Evolutionary conservation across 2,329 filamentous ascomycete species (phyloP).

Genomic region (Ceratocystis colombiana): DNA sequence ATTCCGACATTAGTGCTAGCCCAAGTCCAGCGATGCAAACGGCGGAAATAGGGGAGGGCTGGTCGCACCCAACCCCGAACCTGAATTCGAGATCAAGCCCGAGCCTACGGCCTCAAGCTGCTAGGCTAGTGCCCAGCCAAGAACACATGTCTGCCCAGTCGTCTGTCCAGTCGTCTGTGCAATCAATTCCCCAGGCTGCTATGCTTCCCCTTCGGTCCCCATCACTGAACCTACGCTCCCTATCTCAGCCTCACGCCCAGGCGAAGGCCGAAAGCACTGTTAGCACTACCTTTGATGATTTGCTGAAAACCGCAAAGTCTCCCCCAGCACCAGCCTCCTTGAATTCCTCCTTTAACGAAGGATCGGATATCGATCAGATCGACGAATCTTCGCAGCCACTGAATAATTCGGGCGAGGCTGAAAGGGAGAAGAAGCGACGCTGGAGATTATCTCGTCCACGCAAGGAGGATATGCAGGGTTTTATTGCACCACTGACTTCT

Average conservation of each 20-base stretch:
- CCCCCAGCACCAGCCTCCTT: constrained; percentile 66
- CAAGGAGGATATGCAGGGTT: constrained; percentile 43
- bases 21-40: not conserved
- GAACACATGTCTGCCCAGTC: not conserved
- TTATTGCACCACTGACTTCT: constrained; percentile 30
- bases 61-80: not conserved
- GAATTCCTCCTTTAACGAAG: constrained; percentile 67
- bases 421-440: constrained; percentile 58
- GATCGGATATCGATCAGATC: constrained; percentile 65
- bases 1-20: not conserved
- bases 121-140: not conserved
- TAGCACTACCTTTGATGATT: constrained; percentile 31
- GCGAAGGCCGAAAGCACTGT: not conserved
- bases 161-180: not conserved
- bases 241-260: not conserved
- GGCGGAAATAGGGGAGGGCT: not conserved
- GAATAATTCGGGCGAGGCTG: constrained; percentile 31
- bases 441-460: constrained; percentile 59
- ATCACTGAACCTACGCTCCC: not conserved
- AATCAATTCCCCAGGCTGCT: not conserved
- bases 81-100: not conserved
- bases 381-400: constrained; percentile 42
- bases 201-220: not conserved
- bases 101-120: not conserved
- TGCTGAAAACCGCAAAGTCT: constrained; percentile 56